A percentile compares a stretch with the other conserved stretches of the same genome.
phyloP scores from a whole-genome alignment of 192 early-diverging fungal species.

The Spinellus fusiger region DNA sequence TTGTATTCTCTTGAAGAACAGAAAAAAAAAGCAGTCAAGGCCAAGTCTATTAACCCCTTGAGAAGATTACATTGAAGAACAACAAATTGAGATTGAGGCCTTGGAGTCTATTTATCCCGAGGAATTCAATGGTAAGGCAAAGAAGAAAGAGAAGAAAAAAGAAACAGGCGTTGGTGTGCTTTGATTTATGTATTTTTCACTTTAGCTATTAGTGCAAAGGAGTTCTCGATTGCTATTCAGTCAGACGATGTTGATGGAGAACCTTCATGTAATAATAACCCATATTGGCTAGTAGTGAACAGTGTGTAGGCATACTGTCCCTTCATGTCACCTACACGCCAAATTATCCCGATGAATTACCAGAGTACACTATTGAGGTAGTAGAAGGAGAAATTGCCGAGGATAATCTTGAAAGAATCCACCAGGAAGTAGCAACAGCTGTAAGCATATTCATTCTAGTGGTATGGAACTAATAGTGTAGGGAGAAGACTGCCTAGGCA shows the following conservation, averaged over 20 bases:
- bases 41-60: too few species aligned
- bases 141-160: neutral
- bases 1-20: too few species aligned
- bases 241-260: conserved; percentile 62
- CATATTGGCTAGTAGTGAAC: neutral
- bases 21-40: too few species aligned
- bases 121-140: conserved; percentile 56
- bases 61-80: conserved; percentile 70
- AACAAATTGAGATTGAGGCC: conserved; percentile 72
- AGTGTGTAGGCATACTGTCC: conserved; percentile 33
- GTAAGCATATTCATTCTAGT: conserved; percentile 16
- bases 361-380: conserved; percentile 53
- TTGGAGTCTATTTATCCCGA: conserved; percentile 79
- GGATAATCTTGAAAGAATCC: conserved; percentile 32
- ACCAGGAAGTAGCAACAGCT: conserved; percentile 9
- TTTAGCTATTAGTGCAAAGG: conserved; percentile 29
- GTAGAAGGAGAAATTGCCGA: conserved; percentile 38
- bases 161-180: neutral
- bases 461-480: conserved; percentile 9
- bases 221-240: conserved; percentile 52
- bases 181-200: neutral
- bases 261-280: conserved; percentile 40
- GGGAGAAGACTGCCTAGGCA: conserved; percentile 75
- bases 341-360: conserved; percentile 67
- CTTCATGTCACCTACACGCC: conserved; percentile 63